Percentiles rank a stretch among this genome's conserved stretches.
Conservation (phyloP, 768 basidiomycete species). For the Baorangia bicolor region DNA sequence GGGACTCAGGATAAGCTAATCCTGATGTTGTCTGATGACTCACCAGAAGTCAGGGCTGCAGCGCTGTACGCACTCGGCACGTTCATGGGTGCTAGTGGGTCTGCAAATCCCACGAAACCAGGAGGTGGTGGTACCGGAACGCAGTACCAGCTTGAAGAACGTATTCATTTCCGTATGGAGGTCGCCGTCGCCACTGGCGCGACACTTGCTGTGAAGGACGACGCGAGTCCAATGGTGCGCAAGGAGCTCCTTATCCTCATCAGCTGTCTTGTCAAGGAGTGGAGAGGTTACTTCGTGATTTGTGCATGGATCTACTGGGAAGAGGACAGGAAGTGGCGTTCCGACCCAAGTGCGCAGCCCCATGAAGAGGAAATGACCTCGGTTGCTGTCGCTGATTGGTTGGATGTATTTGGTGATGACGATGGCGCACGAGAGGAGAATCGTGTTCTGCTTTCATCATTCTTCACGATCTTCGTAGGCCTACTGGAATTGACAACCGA, state of each 20-base stretch:
- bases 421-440: constrained; percentile 72
- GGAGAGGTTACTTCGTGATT: constrained; percentile 93
- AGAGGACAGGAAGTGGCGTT: constrained; percentile 72
- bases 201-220: constrained; percentile 84
- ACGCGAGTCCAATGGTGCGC: constrained; percentile 94
- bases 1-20: constrained; percentile 84
- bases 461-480: constrained; percentile 89
- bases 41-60: constrained; percentile 90
- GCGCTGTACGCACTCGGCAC: constrained; percentile 91
- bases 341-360: constrained; percentile 30
- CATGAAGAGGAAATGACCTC: constrained; percentile 73
- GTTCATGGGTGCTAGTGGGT: constrained; percentile 87
- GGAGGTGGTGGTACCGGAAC: constrained; percentile 88
- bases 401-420: constrained; percentile 65
- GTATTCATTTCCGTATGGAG: constrained; percentile 85
- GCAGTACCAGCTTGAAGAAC: constrained; percentile 70
- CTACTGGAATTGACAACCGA: constrained; percentile 91
- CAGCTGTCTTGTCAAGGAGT: constrained; percentile 92
- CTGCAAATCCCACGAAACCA: constrained; percentile 58
- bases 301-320: constrained; percentile 98
- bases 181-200: constrained; percentile 90
- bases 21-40: constrained; percentile 75
- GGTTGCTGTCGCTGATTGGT: constrained; percentile 76
- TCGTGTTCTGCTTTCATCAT: constrained; percentile 81
- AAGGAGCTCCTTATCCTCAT: constrained; percentile 92